Conservation (phyloP, 2,329 filamentous ascomycete species). For the Ophidiomyces ophidiicola region DNA sequence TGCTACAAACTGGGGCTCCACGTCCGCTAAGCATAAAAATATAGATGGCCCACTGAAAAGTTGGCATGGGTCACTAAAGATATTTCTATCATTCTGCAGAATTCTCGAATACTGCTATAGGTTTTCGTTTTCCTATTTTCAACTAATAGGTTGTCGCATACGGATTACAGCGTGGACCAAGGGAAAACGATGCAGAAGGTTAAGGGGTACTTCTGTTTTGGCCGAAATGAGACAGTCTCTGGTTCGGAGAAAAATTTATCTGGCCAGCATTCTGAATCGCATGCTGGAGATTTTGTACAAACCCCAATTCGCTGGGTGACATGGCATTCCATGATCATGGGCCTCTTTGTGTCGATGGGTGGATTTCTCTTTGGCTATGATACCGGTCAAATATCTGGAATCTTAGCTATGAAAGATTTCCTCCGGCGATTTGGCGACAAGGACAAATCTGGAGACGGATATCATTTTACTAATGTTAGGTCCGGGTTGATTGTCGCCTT, state of each 20-base stretch:
- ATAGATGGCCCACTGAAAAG: not conserved
- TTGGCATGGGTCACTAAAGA: not conserved
- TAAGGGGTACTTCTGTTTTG: conserved; percentile 4
- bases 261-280: conserved; percentile 8
- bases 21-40: conserved; percentile 3
- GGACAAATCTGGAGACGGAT: conserved; percentile 21
- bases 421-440: conserved; percentile 30
- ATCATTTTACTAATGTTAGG: conserved; percentile 34
- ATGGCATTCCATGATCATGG: conserved; percentile 33
- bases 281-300: conserved; percentile 23
- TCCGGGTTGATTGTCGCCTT: conserved; percentile 36
- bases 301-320: conserved; percentile 35
- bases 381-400: conserved; percentile 35
- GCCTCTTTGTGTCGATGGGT: conserved; percentile 37
- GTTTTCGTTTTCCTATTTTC: not conserved
- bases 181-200: conserved; percentile 5
- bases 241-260: conserved; percentile 5
- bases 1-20: conserved; percentile 1
- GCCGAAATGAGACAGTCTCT: not conserved
- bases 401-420: conserved; percentile 38
- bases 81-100: not conserved
- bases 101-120: too few relatives aligned
- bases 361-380: conserved; percentile 37
- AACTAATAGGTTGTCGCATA: too few relatives aligned
- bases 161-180: not conserved